Percentiles rank a stretch among this genome's conserved stretches.
Evolutionary conservation across 2,329 filamentous ascomycete species (phyloP).

Genomic region (Aspergillus bombycis): DNA sequence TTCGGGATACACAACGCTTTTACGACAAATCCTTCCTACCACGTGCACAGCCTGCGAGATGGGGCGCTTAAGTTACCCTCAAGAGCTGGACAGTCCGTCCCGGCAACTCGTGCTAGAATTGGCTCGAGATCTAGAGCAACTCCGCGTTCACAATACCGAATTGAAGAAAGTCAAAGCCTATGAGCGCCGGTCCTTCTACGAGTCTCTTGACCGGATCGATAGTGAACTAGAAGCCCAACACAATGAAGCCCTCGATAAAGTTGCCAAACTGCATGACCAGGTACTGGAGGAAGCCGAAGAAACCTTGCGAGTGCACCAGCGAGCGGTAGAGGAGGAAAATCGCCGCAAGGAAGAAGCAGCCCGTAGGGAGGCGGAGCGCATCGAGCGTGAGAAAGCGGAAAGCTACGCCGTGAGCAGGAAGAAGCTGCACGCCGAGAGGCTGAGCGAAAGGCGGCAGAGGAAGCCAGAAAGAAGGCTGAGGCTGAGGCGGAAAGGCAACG

Average conservation of each 20-base stretch:
- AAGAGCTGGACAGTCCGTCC: conserved; percentile 43
- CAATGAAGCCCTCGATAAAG: conserved; percentile 66
- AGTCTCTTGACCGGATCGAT: conserved; percentile 64
- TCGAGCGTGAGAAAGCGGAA: conserved; percentile 38
- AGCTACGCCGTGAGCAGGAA: conserved; percentile 37
- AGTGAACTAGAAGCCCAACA: conserved; percentile 67
- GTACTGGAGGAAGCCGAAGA: conserved; percentile 61
- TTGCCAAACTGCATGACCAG: conserved; percentile 67
- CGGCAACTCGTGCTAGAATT: conserved; percentile 46
- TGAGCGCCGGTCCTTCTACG: conserved; percentile 52
- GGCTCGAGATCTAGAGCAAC: conserved; percentile 43
- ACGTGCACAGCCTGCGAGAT: conserved; percentile 23
- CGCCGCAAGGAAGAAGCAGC: conserved; percentile 40
- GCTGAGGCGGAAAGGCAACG: conserved; percentile 42
- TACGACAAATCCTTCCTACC: neutral
- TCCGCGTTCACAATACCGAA: conserved; percentile 46
- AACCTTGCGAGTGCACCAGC: conserved; percentile 53
- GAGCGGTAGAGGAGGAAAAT: conserved; percentile 43
- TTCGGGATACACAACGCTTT: neutral
- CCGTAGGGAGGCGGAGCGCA: conserved; percentile 37
- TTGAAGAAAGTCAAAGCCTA: conserved; percentile 48
- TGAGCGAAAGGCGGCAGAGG: conserved; percentile 49
- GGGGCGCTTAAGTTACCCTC: conserved; percentile 32
- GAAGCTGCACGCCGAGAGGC: conserved; percentile 42
- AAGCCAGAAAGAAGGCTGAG: conserved; percentile 36